Percentiles rank a stretch among this genome's conserved stretches.
Evolutionary conservation across 2,329 filamentous ascomycete genomes (phyloP).

Genomic region (Stagonosporopsis rhizophila): DNA sequence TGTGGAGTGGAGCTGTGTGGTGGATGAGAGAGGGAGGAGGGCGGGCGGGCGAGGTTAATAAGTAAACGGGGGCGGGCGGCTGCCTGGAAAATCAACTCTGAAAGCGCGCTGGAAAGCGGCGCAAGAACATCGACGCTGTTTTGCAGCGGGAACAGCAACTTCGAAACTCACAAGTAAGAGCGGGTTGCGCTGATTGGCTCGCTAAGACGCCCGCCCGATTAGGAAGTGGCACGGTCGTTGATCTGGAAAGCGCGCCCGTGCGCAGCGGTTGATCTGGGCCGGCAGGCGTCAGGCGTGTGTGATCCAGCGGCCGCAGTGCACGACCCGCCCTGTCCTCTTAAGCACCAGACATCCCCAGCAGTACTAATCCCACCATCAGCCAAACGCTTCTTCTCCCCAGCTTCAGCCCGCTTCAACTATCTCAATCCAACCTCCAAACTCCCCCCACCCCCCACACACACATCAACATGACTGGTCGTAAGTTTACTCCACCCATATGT

Average conservation of each 20-base stretch:
- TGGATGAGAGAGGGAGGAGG: slow-evolving; percentile 46
- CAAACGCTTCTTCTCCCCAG: slow-evolving; percentile 23
- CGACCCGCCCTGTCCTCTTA: slow-evolving; percentile 36
- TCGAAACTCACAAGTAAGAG: slow-evolving; percentile 30
- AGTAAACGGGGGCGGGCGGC: slow-evolving; percentile 44
- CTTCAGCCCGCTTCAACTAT: slow-evolving; percentile 24
- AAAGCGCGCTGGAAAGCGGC: slow-evolving; percentile 35
- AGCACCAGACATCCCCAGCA: slow-evolving; percentile 30
- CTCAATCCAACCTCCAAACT: slow-evolving; percentile 28
- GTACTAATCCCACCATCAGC: slow-evolving; percentile 28
- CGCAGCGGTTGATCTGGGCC: slow-evolving; percentile 41
- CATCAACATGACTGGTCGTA: slow-evolving; percentile 61
- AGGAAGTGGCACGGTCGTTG: slow-evolving; percentile 42
- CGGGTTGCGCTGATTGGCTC: slow-evolving; percentile 30
- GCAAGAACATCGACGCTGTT: slow-evolving; percentile 38
- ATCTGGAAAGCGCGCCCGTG: slow-evolving; percentile 43
- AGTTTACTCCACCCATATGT: slow-evolving; percentile 25
- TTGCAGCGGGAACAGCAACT: slow-evolving; percentile 33
- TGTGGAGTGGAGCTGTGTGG: slow-evolving; percentile 43
- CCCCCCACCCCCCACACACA: slow-evolving; percentile 28
- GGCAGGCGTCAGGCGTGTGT: slow-evolving; percentile 33
- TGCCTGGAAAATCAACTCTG: slow-evolving; percentile 46
- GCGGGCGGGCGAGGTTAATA: slow-evolving; percentile 50
- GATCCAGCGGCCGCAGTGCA: slow-evolving; percentile 33
- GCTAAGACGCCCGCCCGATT: slow-evolving; percentile 30